A percentile compares a stretch with the other conserved stretches of the same genome.
Conservation (phyloP, 805 yeast species). For the Wilhelminamyces savonicus region DNA sequence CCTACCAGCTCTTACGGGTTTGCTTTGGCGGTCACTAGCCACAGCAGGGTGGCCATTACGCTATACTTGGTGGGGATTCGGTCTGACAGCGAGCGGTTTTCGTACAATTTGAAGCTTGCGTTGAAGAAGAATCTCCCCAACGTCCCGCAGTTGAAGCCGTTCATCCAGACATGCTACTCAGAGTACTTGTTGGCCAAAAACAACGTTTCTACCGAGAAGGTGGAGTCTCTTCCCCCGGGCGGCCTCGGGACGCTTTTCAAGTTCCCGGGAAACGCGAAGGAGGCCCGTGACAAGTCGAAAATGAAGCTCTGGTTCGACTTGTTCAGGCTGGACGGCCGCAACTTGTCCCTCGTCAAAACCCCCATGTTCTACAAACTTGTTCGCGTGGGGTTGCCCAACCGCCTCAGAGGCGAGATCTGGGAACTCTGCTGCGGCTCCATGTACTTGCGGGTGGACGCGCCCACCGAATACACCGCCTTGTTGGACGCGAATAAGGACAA, state of each 20-base stretch:
- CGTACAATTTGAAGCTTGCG: slow-evolving; percentile 55
- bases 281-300: slow-evolving; percentile 73
- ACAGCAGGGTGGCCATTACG: slow-evolving; percentile 55
- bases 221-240: slow-evolving; percentile 58
- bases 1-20: slow-evolving; percentile 73
- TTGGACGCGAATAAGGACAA: slow-evolving; percentile 58
- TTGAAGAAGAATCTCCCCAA: slow-evolving; percentile 58
- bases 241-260: slow-evolving; percentile 83
- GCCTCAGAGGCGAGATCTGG: slow-evolving; percentile 95
- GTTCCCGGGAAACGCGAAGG: slow-evolving; percentile 84
- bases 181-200: slow-evolving; percentile 71
- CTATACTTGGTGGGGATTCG: slow-evolving; percentile 75
- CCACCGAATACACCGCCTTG: slow-evolving; percentile 51
- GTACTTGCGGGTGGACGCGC: slow-evolving; percentile 59
- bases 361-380: slow-evolving; percentile 76
- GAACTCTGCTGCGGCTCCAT: slow-evolving; percentile 86
- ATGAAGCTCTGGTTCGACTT: slow-evolving; percentile 93
- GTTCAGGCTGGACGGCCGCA: slow-evolving; percentile 77
- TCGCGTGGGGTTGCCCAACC: slow-evolving; percentile 90
- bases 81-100: slow-evolving; percentile 75
- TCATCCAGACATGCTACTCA: slow-evolving; percentile 71
- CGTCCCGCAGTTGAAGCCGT: slow-evolving; percentile 56
- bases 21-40: slow-evolving; percentile 67
- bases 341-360: slow-evolving; percentile 66
- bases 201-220: slow-evolving; percentile 34